phyloP scores from a whole-genome alignment of 192 early-diverging fungal genomes.

The Entrophospora sp. region DNA sequence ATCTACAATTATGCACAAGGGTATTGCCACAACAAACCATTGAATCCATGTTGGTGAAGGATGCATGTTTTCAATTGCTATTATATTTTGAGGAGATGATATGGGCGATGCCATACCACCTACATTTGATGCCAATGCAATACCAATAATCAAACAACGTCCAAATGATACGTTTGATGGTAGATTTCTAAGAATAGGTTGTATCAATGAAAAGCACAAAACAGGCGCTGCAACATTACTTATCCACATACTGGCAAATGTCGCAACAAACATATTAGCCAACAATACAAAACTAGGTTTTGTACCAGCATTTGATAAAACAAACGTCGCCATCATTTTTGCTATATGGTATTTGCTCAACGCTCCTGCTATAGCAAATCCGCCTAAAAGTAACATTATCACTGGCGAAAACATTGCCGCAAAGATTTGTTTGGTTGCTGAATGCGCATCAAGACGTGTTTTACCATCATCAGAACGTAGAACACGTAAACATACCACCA shows the following conservation, averaged over 20 bases:
- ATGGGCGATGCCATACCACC: slow-evolving; percentile 97
- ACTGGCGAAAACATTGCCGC: slow-evolving; percentile 90
- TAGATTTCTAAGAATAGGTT: slow-evolving; percentile 86
- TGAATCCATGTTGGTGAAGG: slow-evolving; percentile 82
- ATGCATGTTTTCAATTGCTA: slow-evolving; percentile 86
- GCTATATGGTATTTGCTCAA: slow-evolving; percentile 93
- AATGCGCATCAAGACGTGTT: slow-evolving; percentile 58
- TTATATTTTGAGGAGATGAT: slow-evolving; percentile 95
- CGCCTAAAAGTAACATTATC: slow-evolving; percentile 90
- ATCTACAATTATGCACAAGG: slow-evolving; percentile 72
- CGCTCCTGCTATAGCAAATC: slow-evolving; percentile 87
- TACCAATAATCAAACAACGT: slow-evolving; percentile 83
- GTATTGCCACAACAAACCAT: slow-evolving; percentile 84
- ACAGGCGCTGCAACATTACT: slow-evolving; percentile 94
- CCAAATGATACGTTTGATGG: slow-evolving; percentile 68
- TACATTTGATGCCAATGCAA: slow-evolving; percentile 90
- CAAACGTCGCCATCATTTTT: slow-evolving; percentile 74
- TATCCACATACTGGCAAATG: slow-evolving; percentile 97
- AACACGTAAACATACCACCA: slow-evolving; percentile 78
- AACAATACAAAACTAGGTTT: slow-evolving; percentile 74
- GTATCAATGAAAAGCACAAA: slow-evolving; percentile 86
- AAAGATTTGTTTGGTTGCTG: slow-evolving; percentile 79
- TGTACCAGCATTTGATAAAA: slow-evolving; percentile 79
- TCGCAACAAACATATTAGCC: slow-evolving; percentile 90
- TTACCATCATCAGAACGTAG: slow-evolving; percentile 57